Evolutionary conservation across 306 rosid species (phyloP), one percentile per base, ranked within the genome.

Genomic region (Dryas octopetala): DNA sequence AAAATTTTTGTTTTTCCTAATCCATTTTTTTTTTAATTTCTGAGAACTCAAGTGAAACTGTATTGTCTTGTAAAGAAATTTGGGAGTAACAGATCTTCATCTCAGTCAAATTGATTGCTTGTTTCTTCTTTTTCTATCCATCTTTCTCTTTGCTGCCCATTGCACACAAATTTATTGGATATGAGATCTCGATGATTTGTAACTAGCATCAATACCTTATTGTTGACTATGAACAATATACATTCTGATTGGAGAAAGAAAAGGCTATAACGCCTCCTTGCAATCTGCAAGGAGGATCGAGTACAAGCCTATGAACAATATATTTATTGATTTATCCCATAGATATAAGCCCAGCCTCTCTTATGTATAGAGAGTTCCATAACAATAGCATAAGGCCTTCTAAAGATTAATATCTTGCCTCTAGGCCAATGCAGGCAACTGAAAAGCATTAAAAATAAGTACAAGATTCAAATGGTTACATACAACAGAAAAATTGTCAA

Each of bases 401-500:
- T 3, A 14, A 32, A 7, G 64, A 32, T 48, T 13, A 45, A 45
- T 40, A n/a, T 38, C 49, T 14, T 16, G 47, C 26, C 48, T 40
- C 13, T 11, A 17, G 76, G 41, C 62, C 28, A 43, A 55, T 13
- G 41, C 44, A 72, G 26, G 64, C 11, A 11, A 78, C 70, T 13
- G 6, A 5, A 23, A 43, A 71, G 0, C 38, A 54, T 6, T 57
- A 15, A 6, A 26, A 19, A 38, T 57, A 19, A 61, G 73, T 49
- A 71, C 71, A 70, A 49, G 32, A 8, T 73, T 40, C 45, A 70
- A 68, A 59, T 54, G 47, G 47, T 46, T 72, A 19, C 70, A 76
- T 62, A 68, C 68, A 77, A 69, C 63, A 68, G 72, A 41, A 57
- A 58, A 52, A 80, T 53, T 40, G 61, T 90, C 87, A 94, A 82